Base-by-base conservation (phyloP, 2,329 filamentous ascomycete genomes). In the Tolypocladium tundrense region DNA sequence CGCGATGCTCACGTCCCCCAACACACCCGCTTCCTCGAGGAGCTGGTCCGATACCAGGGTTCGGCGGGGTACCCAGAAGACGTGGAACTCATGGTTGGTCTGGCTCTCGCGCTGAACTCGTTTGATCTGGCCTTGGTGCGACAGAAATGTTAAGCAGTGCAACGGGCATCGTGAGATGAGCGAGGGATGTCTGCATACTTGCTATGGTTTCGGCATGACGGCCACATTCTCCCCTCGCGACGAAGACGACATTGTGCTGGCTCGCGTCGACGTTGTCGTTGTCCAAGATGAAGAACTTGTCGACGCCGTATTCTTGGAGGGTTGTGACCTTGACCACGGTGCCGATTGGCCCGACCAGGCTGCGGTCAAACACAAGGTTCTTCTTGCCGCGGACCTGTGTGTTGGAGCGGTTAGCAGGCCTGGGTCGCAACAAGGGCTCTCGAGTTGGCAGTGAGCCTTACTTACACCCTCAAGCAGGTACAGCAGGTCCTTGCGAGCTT, bases 251-350 rank as follows among this genome's bases (percentile, higher is more conserved):
- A 79, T 97, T 99, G 69, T 90, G 87, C 76, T 97, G 94, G 68
- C 88, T 95, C 21, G 91, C 89, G 73, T 97, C 93, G 72, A 91
- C 87, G 74, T 99, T 97, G 69, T 88, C 85, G 74, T 97, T 97
- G 73, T 99, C 94, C 53, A 99, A 80, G 69, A 97, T 88, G 78
- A 97, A 99, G 64, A 97, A 90, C 73, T 96, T 96, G 73, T 97
- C 92, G 65, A 99, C 92, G 37, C 95, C 95, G 76, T 97, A 97
- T 69, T 99, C 94, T 70, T 97, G 91, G 19, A 97, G 82, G 11
- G 90, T 93, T 27, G 93, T 93, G 69, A 97, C 96, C 72, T 97
- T 97, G 75, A 96, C 91, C 64, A 99, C 88, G 60, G 93, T 82
- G 60, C 92, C 91, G 65, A 99, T 83, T 37, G 92, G 90, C 31